Base-by-base conservation (phyloP, 2,329 filamentous ascomycete genomes). In the Moelleriella libera region DNA sequence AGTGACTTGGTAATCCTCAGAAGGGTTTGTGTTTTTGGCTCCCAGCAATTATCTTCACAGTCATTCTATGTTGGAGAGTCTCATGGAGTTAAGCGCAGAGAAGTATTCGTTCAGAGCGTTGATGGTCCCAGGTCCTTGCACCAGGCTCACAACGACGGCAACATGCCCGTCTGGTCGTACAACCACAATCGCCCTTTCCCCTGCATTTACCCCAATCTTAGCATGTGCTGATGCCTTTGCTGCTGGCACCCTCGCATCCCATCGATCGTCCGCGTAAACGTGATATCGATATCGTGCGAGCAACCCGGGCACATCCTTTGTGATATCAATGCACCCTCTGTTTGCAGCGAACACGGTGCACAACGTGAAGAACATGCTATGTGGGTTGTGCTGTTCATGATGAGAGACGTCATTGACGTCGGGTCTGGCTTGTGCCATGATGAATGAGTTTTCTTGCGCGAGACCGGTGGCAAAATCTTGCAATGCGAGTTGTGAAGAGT, bases 121-220 rank as follows among this genome's bases (percentile, higher is more conserved):
- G 1, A 86, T 80, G 0, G 88, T 95, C 12, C 80, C 86, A 49
- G 67, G 78, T 0, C 88, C 89, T 62, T 90, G 83, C 2, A 77
- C 81, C 28, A 96, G 68, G 55, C 73, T 73, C 9, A 85, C 76
- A 4, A 88, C 84, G 51, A 86, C 75, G 28, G 84, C 86, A 30
- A 95, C 83, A 62, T 95, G 92, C 6, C 88, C 88, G 62, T 95
- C 88, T 0, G 89, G 88, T 43, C 88, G 70, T 6, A 94, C 85
- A 8, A 95, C 83, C 2, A 94, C 82, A 2, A 95, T 76, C 48
- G 83, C 88, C 9, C 88, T 88, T 51, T 69, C 74, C 51, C 85
- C 78, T 57, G 83, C 70, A 53, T 83, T 76, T 30, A 95, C 63
- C 0, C 89, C 89, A 73, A 94, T 83, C 73, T 94, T 95, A 41